Evolutionary conservation across 192 early-diverging fungal species (phyloP).

Genomic region (Podila clonocystis): DNA sequence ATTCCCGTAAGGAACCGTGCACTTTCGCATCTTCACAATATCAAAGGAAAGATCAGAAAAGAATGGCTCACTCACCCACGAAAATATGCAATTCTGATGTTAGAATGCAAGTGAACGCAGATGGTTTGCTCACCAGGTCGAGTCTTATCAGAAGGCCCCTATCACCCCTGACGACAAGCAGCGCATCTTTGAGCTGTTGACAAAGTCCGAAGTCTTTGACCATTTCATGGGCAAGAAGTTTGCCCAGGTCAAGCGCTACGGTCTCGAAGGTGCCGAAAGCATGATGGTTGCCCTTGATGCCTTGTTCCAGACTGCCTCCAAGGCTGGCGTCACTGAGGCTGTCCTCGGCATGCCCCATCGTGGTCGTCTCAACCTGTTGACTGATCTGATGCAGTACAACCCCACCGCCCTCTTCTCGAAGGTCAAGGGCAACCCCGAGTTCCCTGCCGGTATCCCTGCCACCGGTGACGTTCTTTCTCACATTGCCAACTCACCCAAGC

Average conservation of each 20-base stretch:
- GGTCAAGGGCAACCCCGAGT: slow-evolving; percentile 93
- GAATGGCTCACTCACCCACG: neutral
- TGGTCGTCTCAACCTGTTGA: slow-evolving; percentile 92
- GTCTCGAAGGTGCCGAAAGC: slow-evolving; percentile 95
- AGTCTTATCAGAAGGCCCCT: slow-evolving; percentile 73
- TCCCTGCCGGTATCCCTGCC: slow-evolving; percentile 80
- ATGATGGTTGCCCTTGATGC: slow-evolving; percentile 93
- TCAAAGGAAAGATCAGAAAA: neutral
- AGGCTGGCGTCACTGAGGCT: slow-evolving; percentile 83
- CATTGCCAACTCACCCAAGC: slow-evolving; percentile 76
- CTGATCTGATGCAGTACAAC: slow-evolving; percentile 86
- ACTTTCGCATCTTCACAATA: neutral
- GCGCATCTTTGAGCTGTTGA: slow-evolving; percentile 79
- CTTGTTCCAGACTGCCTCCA: slow-evolving; percentile 79
- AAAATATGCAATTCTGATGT: neutral
- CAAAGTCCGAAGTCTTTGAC: slow-evolving; percentile 91
- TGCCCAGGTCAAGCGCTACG: slow-evolving; percentile 96
- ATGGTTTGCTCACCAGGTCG: slow-evolving; percentile 91
- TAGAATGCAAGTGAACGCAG: slow-evolving; percentile 83
- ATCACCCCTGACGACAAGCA: slow-evolving; percentile 71
- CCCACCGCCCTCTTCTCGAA: slow-evolving; percentile 91
- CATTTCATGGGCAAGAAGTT: slow-evolving; percentile 99
- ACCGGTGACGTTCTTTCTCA: slow-evolving; percentile 95
- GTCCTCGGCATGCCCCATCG: slow-evolving; percentile 97
- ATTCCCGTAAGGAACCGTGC: slow-evolving; percentile 69